A percentile compares a stretch with the other conserved stretches of the same genome.
Evolutionary conservation across 176 grass and related monocot species (phyloP).

Genomic region (Chloris gayana): DNA sequence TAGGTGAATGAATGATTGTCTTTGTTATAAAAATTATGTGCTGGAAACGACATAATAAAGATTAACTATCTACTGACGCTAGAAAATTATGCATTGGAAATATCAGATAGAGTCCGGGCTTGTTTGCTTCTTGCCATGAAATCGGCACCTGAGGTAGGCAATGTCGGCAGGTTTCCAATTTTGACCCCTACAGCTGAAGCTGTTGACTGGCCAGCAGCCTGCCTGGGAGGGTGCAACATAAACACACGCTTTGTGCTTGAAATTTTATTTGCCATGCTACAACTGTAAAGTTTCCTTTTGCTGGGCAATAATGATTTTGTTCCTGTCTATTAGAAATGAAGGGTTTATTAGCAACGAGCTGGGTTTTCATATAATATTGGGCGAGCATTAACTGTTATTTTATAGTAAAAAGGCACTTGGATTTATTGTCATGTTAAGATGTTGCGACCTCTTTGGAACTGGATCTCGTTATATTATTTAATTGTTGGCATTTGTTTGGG

Average conservation of each 20-base stretch:
- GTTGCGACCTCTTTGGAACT: not conserved
- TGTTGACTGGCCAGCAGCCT: too few species aligned
- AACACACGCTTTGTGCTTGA: too few species aligned
- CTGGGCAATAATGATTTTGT: too few species aligned
- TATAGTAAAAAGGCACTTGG: not conserved
- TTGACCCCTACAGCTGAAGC: too few species aligned
- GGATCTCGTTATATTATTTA: conserved; percentile 25
- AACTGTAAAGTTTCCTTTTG: too few species aligned
- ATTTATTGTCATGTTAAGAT: not conserved
- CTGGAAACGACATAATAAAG: not conserved
- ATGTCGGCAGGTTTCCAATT: too few species aligned
- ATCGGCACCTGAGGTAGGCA: too few species aligned
- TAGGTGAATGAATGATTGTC: not conserved
- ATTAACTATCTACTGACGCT: not conserved
- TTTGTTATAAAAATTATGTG: not conserved
- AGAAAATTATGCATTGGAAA: not conserved
- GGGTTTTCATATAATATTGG: not conserved
- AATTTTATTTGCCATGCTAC: too few species aligned
- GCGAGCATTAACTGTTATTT: not conserved
- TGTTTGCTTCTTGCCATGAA: too few species aligned
- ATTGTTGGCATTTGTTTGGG: not conserved
- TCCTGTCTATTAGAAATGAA: too few species aligned
- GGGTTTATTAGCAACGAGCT: not conserved
- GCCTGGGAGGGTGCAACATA: too few species aligned
- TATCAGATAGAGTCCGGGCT: too few species aligned